Percentiles rank a stretch among this genome's conserved stretches.
phyloP scores from a whole-genome alignment of 169 alveolate species.

The Blepharisma undulans region DNA sequence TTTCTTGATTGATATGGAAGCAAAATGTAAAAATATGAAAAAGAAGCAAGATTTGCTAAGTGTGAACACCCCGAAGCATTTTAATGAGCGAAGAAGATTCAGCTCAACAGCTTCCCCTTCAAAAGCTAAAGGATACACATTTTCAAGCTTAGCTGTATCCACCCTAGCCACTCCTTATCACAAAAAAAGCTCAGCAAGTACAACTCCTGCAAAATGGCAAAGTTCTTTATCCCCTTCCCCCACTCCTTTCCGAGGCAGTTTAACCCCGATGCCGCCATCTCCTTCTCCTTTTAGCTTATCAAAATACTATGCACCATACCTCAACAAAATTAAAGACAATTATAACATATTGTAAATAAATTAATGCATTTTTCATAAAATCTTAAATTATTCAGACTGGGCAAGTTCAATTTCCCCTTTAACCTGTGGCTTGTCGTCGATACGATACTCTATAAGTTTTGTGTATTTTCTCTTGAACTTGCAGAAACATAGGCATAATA shows the following conservation, averaged over 20 bases:
- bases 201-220: background rate
- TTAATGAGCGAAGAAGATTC: background rate
- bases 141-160: background rate
- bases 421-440: background rate
- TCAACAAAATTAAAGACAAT: background rate
- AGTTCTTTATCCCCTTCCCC: background rate
- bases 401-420: background rate
- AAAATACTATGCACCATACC: background rate
- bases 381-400: background rate
- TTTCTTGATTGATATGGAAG: slow-evolving; percentile 39
- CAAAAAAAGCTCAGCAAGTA: background rate
- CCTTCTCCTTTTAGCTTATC: background rate
- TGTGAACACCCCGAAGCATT: background rate
- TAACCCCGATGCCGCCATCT: background rate
- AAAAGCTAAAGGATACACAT: background rate
- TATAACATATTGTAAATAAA: background rate
- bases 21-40: background rate
- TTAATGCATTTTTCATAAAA: background rate
- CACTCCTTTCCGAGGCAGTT: background rate
- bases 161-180: background rate
- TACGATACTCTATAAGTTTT: slow-evolving; percentile 9
- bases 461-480: background rate
- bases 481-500: background rate
- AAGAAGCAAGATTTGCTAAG: slow-evolving; percentile 26
- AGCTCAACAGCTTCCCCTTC: background rate